A percentile compares a stretch with the other conserved stretches of the same genome.
phyloP scores from a whole-genome alignment of 169 alveolate genomes.

The Cryptosporidium bovis region DNA sequence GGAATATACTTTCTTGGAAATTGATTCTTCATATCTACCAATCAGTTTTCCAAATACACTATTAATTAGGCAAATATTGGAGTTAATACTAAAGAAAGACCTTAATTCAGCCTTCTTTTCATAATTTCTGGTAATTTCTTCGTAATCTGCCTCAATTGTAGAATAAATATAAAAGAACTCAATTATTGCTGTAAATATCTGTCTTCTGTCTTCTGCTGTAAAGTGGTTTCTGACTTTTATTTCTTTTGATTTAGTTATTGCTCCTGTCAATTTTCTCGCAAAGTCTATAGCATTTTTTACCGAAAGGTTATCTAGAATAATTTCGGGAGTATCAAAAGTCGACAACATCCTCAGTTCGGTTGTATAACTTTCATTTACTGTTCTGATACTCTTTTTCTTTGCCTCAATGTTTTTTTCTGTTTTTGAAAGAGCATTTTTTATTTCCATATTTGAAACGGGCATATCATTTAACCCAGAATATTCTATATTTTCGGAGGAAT shows the following conservation, averaged over 20 bases:
- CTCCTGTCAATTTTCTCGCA: constrained; percentile 11
- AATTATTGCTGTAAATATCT: constrained; percentile 11
- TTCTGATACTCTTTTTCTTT: background rate
- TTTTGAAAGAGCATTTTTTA: constrained; percentile 11
- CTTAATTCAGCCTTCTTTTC: too few species aligned
- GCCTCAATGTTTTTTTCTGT: constrained; percentile 13
- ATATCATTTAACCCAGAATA: constrained; percentile 2
- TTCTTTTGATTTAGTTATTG: constrained; percentile 6
- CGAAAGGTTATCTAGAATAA: background rate
- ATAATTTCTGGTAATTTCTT: constrained; percentile 4
- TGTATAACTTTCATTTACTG: background rate
- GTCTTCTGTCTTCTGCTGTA: constrained; percentile 5
- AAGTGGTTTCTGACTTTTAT: background rate
- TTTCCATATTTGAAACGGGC: constrained; percentile 6
- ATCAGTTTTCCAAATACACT: constrained; percentile 9
- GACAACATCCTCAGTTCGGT: background rate
- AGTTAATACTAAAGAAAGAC: background rate
- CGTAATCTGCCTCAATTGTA: constrained; percentile 9
- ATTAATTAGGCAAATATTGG: constrained; percentile 10
- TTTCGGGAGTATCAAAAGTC: background rate
- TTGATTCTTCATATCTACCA: background rate
- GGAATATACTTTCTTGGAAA: background rate
- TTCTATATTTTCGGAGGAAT: background rate
- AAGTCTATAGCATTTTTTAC: background rate
- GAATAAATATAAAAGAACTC: constrained; percentile 28